Conservation (phyloP, 106 monocot genomes). For the Acorus gramineus region DNA sequence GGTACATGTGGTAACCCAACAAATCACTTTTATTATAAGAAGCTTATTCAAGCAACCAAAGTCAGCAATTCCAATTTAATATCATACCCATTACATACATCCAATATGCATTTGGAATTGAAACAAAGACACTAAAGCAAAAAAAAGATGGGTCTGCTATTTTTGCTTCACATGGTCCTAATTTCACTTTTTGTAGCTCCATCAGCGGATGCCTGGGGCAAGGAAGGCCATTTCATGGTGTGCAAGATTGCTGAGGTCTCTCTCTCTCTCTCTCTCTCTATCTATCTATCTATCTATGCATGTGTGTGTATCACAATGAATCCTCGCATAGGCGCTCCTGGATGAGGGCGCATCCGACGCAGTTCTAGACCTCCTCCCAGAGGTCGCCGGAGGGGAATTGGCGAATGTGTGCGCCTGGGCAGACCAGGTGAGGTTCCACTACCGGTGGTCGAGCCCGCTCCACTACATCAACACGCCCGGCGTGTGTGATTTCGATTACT, state of each 20-base stretch:
- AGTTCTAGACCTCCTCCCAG: slow-evolving; percentile 60
- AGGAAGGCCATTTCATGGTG: slow-evolving; percentile 76
- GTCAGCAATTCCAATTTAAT: too few relatives aligned
- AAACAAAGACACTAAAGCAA: too few relatives aligned
- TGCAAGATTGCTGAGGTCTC: slow-evolving; percentile 89
- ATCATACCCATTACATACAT: too few relatives aligned
- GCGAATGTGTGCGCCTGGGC: slow-evolving; percentile 77
- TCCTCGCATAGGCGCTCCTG: slow-evolving; percentile 29
- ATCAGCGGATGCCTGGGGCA: slow-evolving; percentile 57
- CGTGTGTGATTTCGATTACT: slow-evolving; percentile 74
- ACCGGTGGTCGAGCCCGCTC: slow-evolving; percentile 70
- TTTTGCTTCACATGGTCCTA: too few relatives aligned
- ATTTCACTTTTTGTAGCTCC: background rate
- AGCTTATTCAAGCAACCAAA: too few relatives aligned
- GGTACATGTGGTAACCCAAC: too few relatives aligned
- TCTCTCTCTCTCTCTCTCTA: background rate
- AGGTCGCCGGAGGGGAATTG: slow-evolving; percentile 47
- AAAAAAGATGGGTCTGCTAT: too few relatives aligned
- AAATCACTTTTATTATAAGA: too few relatives aligned
- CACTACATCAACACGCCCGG: slow-evolving; percentile 76
- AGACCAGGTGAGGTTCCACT: slow-evolving; percentile 47
- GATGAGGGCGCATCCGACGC: slow-evolving; percentile 32
- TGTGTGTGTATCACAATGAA: background rate
- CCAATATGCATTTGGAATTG: too few relatives aligned
- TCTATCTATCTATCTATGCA: background rate